A percentile compares a stretch with the other conserved stretches of the same genome.
Conservation (phyloP, 1,284 basidiomycete genomes). For the Phylloboletellus chloephorus region DNA sequence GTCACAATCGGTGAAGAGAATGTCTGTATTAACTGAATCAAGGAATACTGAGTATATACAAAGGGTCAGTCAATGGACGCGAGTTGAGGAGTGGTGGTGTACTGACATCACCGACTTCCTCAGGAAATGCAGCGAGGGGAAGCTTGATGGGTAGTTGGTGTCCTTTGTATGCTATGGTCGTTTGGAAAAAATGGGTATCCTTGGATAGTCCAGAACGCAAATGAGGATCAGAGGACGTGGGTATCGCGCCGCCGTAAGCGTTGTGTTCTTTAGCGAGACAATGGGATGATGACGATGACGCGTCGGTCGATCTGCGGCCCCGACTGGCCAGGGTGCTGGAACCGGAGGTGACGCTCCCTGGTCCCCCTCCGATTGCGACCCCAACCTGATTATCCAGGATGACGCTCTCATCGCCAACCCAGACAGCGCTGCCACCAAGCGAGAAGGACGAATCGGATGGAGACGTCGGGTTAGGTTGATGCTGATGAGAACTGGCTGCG, state of each 20-base stretch:
- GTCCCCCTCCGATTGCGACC: slow-evolving; percentile 32
- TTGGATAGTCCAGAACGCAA: slow-evolving; percentile 53
- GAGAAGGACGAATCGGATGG: slow-evolving; percentile 68
- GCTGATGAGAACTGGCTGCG: slow-evolving; percentile 28
- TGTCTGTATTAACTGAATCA: slow-evolving; percentile 85
- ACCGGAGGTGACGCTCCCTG: slow-evolving; percentile 35
- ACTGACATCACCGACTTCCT: slow-evolving; percentile 93
- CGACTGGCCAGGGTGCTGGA: slow-evolving; percentile 40
- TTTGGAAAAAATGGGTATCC: slow-evolving; percentile 93
- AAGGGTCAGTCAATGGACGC: slow-evolving; percentile 13
- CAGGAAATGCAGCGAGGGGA: slow-evolving; percentile 79
- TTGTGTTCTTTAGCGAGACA: slow-evolving; percentile 27
- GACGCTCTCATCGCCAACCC: slow-evolving; percentile 69
- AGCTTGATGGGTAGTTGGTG: slow-evolving; percentile 82
- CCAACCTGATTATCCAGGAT: slow-evolving; percentile 36
- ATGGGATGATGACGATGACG: slow-evolving; percentile 60
- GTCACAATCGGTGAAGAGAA: slow-evolving; percentile 69
- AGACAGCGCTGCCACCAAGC: slow-evolving; percentile 69
- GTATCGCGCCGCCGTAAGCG: slow-evolving; percentile 27
- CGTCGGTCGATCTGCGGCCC: slow-evolving; percentile 65
- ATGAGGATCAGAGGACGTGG: slow-evolving; percentile 40
- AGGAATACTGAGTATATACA: slow-evolving; percentile 65
- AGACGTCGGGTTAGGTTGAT: slow-evolving; percentile 39
- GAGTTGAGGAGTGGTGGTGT: slow-evolving; percentile 1
- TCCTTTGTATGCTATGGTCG: slow-evolving; percentile 73